Evolutionary conservation across 306 rosid genomes (phyloP).

Genomic region (Lotus japonicus): DNA sequence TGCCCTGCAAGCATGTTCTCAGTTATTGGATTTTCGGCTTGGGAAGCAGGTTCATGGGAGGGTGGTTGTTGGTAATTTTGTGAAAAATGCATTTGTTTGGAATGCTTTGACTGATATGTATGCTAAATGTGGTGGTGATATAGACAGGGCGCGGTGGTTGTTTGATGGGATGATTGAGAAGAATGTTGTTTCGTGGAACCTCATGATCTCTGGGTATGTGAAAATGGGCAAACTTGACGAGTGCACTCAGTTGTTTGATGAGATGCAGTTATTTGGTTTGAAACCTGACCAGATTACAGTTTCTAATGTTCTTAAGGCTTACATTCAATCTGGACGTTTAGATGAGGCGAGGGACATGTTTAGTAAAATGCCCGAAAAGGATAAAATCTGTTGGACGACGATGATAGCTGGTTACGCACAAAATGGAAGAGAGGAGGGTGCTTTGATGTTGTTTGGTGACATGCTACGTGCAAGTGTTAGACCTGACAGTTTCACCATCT

Average conservation of each 20-base stretch:
- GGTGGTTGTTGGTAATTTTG: conserved; percentile 25
- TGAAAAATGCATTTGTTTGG: conserved; percentile 28
- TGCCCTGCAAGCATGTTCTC: conserved; percentile 55
- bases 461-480: conserved; percentile 35
- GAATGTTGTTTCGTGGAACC: conserved; percentile 49
- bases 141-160: conserved; percentile 34
- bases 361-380: conserved; percentile 19
- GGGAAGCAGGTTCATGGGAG: conserved; percentile 63
- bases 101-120: conserved; percentile 40
- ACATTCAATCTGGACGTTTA: conserved; percentile 27
- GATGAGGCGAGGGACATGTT: conserved; percentile 36
- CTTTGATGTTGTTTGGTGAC: conserved; percentile 35
- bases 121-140: conserved; percentile 41
- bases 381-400: conserved; percentile 49
- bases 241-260: conserved; percentile 32
- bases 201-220: conserved; percentile 41
- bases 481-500: conserved; percentile 44
- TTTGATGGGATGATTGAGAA: conserved; percentile 36
- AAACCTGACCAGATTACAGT: conserved; percentile 38
- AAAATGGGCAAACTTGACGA: conserved; percentile 31
- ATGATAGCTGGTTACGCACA: conserved; percentile 46
- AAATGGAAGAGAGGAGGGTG: conserved; percentile 41
- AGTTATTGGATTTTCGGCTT: conserved; percentile 32
- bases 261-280: conserved; percentile 38
- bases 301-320: conserved; percentile 39